phyloP scores from a whole-genome alignment of 169 alveolate genomes.

The Plasmodium falciparum region DNA sequence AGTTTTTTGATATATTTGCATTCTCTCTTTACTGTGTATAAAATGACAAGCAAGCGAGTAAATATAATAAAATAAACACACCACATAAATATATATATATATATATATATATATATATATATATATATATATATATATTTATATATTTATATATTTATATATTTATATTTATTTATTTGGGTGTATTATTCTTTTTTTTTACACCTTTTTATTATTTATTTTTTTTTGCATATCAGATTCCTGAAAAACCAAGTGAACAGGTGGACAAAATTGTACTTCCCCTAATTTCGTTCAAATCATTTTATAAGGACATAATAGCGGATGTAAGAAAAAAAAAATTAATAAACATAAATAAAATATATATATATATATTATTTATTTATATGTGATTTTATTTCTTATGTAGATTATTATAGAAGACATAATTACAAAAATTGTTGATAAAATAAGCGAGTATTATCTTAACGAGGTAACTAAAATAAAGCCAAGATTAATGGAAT shows the following conservation, averaged over 20 bases:
- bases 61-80: not conserved
- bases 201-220: not conserved
- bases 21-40: conserved; percentile 50
- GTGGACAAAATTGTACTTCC: conserved; percentile 71
- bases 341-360: not conserved
- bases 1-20: conserved; percentile 71
- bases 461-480: conserved; percentile 41
- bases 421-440: conserved; percentile 44
- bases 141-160: not conserved
- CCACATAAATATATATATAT: not conserved
- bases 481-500: no score
- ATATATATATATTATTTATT: not conserved
- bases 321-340: conserved; percentile 12
- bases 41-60: conserved; percentile 74
- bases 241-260: conserved; percentile 72
- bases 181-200: not conserved
- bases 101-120: not conserved
- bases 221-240: conserved; percentile 1
- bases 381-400: not conserved
- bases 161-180: not conserved
- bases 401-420: conserved; percentile 46
- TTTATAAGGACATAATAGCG: conserved; percentile 41
- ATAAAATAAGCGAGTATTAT: conserved; percentile 53
- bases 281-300: conserved; percentile 42
- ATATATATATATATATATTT: not conserved